Percentiles rank a stretch among this genome's conserved stretches.
phyloP scores from a whole-genome alignment of 805 yeast genomes.

The Saturnispora galanensis region DNA sequence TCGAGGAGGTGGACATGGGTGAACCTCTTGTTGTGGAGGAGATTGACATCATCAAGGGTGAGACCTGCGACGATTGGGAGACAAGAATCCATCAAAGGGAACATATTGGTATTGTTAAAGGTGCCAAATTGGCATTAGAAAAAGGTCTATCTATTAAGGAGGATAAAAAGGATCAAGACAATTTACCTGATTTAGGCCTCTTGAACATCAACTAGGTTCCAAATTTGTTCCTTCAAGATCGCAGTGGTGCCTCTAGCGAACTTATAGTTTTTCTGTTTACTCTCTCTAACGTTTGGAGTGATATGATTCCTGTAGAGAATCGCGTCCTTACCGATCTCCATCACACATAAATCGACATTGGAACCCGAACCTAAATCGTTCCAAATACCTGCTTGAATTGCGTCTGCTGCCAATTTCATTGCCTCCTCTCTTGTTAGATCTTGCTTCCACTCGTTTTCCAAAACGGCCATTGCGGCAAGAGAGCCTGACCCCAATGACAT shows the following conservation, averaged over 20 bases:
- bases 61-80: slow-evolving; percentile 72
- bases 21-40: slow-evolving; percentile 80
- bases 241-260: slow-evolving; percentile 94
- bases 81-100: slow-evolving; percentile 73
- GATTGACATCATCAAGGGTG: slow-evolving; percentile 59
- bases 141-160: slow-evolving; percentile 10
- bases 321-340: slow-evolving; percentile 90
- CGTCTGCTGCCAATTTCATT: slow-evolving; percentile 80
- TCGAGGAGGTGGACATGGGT: slow-evolving; percentile 91
- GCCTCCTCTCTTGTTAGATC: slow-evolving; percentile 82
- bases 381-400: slow-evolving; percentile 97
- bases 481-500: slow-evolving; percentile 94
- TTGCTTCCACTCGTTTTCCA: slow-evolving; percentile 80
- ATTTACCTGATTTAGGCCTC: slow-evolving; percentile 29
- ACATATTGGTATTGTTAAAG: slow-evolving; percentile 90
- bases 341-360: slow-evolving; percentile 93
- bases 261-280: slow-evolving; percentile 74
- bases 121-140: slow-evolving; percentile 55
- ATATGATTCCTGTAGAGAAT: slow-evolving; percentile 74
- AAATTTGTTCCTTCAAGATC: slow-evolving; percentile 57
- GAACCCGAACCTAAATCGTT: slow-evolving; percentile 98
- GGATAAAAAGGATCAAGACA: not conserved
- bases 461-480: slow-evolving; percentile 95
- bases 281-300: slow-evolving; percentile 81
- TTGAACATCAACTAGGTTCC: slow-evolving; percentile 56